Evolutionary conservation across 169 alveolate species (phyloP).

Genomic region (Eimeria necatrix): DNA sequence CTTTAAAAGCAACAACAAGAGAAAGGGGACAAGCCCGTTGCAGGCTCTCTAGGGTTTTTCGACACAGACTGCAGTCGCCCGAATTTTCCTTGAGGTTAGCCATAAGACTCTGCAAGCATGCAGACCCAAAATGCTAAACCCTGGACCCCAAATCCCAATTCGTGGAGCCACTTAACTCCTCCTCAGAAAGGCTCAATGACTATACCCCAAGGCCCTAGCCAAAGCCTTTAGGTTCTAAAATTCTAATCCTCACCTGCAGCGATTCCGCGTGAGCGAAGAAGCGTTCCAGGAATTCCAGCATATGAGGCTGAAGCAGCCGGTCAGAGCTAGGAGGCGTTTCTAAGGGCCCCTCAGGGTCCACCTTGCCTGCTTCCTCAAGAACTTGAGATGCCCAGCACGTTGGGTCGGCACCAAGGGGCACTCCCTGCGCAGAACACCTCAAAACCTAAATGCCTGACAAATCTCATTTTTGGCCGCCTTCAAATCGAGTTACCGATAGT

Average conservation of each 20-base stretch:
- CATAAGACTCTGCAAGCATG: slow-evolving; percentile 25
- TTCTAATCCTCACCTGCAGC: neutral
- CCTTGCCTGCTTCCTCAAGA: neutral
- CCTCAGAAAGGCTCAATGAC: too few relatives aligned
- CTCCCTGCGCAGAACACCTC: neutral
- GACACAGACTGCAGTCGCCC: slow-evolving; percentile 1
- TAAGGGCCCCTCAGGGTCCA: neutral
- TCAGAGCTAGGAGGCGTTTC: neutral
- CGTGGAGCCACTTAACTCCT: too few relatives aligned
- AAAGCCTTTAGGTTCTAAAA: neutral
- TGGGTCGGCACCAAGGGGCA: slow-evolving; percentile 22
- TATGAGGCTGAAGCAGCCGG: neutral
- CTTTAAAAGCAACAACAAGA: slow-evolving; percentile 10
- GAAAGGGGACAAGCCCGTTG: slow-evolving; percentile 45
- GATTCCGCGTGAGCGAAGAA: slow-evolving; percentile 5
- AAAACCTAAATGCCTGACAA: neutral
- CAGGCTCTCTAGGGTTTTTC: neutral
- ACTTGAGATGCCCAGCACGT: slow-evolving; percentile 10
- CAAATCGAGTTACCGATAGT: too few relatives aligned
- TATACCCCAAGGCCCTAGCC: neutral
- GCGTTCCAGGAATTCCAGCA: slow-evolving; percentile 2
- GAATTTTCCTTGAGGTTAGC: neutral
- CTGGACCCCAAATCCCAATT: neutral
- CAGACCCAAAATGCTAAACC: neutral
- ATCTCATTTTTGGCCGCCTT: too few relatives aligned